Conservation (phyloP, 176 grass and related monocot genomes). For the Aegilops speltoides region DNA sequence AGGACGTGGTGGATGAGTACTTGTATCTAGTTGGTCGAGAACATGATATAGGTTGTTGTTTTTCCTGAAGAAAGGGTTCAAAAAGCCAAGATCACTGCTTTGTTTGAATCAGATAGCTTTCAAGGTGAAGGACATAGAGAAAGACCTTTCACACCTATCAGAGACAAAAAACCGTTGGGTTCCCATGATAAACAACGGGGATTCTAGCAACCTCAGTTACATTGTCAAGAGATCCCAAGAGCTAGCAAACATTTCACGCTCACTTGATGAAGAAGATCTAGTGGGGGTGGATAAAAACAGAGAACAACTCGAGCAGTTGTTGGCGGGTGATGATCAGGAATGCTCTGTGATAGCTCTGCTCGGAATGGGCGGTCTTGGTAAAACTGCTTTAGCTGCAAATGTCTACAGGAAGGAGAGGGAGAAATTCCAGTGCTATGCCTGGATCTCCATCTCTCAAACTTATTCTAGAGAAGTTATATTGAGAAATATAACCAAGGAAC, state of each 20-base stretch:
- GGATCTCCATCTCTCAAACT: too few relatives aligned
- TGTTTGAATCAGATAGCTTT: background rate
- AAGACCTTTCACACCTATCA: background rate
- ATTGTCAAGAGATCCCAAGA: background rate
- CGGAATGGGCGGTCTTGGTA: background rate
- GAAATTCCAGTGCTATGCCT: too few relatives aligned
- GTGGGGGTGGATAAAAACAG: background rate
- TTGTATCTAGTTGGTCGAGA: background rate
- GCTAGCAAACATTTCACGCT: background rate
- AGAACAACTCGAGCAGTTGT: background rate
- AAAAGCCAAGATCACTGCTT: background rate
- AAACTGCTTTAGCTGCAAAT: background rate
- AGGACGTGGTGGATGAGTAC: background rate
- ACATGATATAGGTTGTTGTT: background rate
- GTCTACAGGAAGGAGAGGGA: background rate
- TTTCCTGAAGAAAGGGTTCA: background rate
- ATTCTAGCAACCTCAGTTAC: background rate
- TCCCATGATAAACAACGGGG: background rate
- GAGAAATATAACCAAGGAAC: background rate
- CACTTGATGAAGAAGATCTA: background rate
- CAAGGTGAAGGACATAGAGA: background rate
- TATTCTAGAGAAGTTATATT: too few relatives aligned
- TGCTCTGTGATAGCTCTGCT: background rate
- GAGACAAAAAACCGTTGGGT: background rate
- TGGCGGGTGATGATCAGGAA: background rate